Evolutionary conservation across 805 yeast species (phyloP).

Genomic region (Metahyphopichia silvanorum): DNA sequence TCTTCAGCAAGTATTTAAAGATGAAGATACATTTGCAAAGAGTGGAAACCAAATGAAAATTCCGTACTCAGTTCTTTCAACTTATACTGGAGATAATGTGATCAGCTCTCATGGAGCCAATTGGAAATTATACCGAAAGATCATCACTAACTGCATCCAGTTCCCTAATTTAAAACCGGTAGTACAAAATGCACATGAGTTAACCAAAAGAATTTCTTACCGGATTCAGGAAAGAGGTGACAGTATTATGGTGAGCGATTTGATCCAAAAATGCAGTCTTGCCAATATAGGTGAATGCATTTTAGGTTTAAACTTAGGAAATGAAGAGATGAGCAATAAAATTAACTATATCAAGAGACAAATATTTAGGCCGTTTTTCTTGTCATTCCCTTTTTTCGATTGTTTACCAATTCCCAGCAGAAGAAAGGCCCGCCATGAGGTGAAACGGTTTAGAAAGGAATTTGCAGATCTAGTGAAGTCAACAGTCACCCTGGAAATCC

Average conservation of each 20-base stretch:
- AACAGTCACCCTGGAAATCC: slow-evolving; percentile 11
- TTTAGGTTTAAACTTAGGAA: slow-evolving; percentile 47
- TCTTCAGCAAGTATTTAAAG: slow-evolving; percentile 43
- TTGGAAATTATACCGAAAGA: slow-evolving; percentile 49
- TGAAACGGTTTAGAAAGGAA: slow-evolving; percentile 36
- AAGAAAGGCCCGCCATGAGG: slow-evolving; percentile 39
- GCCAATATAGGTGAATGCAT: slow-evolving; percentile 50
- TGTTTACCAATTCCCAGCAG: slow-evolving; percentile 47
- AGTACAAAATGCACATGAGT: slow-evolving; percentile 30
- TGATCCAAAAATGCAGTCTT: slow-evolving; percentile 45
- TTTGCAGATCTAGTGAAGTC: slow-evolving; percentile 33
- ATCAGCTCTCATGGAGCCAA: slow-evolving; percentile 54
- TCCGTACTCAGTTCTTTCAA: slow-evolving; percentile 51
- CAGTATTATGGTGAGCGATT: slow-evolving; percentile 28
- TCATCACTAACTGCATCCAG: slow-evolving; percentile 47
- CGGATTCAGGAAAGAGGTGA: slow-evolving; percentile 6
- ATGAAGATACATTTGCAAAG: slow-evolving; percentile 51
- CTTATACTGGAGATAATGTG: slow-evolving; percentile 58
- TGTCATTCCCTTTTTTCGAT: slow-evolving; percentile 57
- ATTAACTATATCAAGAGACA: slow-evolving; percentile 46
- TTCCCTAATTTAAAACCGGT: slow-evolving; percentile 44
- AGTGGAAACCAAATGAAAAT: slow-evolving; percentile 60
- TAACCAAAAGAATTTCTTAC: slow-evolving; percentile 23
- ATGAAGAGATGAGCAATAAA: slow-evolving; percentile 23
- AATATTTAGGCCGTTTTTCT: slow-evolving; percentile 51